phyloP scores from a whole-genome alignment of 2,329 filamentous ascomycete genomes.

The Ophiocordyceps camponoti-leonardi region DNA sequence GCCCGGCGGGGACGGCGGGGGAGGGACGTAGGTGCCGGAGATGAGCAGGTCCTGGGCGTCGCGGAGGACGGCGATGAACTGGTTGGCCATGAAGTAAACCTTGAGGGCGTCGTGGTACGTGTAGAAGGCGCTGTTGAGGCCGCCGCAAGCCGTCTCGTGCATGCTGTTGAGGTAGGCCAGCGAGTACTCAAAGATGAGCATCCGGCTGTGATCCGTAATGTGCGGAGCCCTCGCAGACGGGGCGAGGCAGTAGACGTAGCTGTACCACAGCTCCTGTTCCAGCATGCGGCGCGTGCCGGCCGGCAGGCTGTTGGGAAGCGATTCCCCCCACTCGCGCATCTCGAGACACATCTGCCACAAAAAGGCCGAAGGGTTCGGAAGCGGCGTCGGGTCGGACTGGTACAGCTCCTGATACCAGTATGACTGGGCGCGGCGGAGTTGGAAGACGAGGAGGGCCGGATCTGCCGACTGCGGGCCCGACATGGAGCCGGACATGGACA shows the following conservation, averaged over 20 bases:
- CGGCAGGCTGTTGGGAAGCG: conserved; percentile 50
- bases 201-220: conserved; percentile 59
- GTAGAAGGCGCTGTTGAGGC: conserved; percentile 47
- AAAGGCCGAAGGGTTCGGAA: conserved; percentile 51
- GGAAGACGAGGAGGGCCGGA: conserved; percentile 62
- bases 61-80: conserved; percentile 43
- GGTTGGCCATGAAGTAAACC: conserved; percentile 56
- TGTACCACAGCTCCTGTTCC: conserved; percentile 78
- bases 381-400: conserved; percentile 53
- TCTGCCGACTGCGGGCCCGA: conserved; percentile 36
- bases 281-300: conserved; percentile 57
- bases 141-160: conserved; percentile 44
- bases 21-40: conserved; percentile 26
- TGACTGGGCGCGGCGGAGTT: conserved; percentile 72
- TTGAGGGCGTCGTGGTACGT: conserved; percentile 80
- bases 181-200: conserved; percentile 72
- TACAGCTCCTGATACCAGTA: conserved; percentile 81
- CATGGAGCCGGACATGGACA: conserved; percentile 23
- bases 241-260: conserved; percentile 76
- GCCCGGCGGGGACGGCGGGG: conserved; percentile 26
- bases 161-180: conserved; percentile 68
- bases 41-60: conserved; percentile 40
- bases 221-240: conserved; percentile 58
- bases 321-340: conserved; percentile 67
- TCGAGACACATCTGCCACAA: conserved; percentile 61